Conservation (phyloP, 176 grass and related monocot genomes). For the Otatea glauca region DNA sequence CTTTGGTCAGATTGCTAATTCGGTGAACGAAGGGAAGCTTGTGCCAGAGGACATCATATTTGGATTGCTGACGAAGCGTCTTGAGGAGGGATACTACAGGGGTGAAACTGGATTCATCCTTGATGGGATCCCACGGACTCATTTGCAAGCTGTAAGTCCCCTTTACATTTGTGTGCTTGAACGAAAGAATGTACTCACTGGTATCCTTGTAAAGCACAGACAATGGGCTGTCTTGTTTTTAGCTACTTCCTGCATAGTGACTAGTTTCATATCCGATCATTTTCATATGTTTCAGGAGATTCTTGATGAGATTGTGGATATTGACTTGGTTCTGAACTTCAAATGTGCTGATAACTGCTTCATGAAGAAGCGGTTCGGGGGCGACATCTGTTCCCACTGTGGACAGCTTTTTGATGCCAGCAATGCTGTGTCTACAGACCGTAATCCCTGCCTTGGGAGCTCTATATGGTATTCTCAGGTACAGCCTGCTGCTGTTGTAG, state of each 20-base stretch:
- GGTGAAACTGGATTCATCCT: conserved; percentile 97
- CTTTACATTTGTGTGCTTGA: background rate
- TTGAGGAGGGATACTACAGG: conserved; percentile 84
- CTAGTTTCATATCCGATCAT: conserved; percentile 14
- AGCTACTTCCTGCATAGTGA: background rate
- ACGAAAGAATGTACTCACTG: background rate
- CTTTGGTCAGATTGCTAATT: conserved; percentile 71
- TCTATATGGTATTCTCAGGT: conserved; percentile 50
- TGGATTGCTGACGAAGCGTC: conserved; percentile 81
- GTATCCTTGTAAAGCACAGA: background rate
- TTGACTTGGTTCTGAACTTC: conserved; percentile 94
- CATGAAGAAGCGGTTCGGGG: conserved; percentile 68
- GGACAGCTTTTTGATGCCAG: conserved; percentile 66
- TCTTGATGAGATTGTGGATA: conserved; percentile 86
- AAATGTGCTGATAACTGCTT: conserved; percentile 79
- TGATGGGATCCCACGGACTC: conserved; percentile 81
- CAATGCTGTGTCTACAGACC: conserved; percentile 47
- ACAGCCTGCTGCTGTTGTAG: conserved; percentile 50
- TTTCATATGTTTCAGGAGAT: conserved; percentile 68
- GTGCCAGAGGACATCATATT: conserved; percentile 94
- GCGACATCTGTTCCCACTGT: conserved; percentile 75
- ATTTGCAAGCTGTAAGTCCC: conserved; percentile 79
- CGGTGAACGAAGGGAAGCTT: conserved; percentile 79
- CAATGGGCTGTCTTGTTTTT: background rate
- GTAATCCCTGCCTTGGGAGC: conserved; percentile 56